Evolutionary conservation across 345 rosid genomes (phyloP).

Genomic region (Lepidium sativum): DNA sequence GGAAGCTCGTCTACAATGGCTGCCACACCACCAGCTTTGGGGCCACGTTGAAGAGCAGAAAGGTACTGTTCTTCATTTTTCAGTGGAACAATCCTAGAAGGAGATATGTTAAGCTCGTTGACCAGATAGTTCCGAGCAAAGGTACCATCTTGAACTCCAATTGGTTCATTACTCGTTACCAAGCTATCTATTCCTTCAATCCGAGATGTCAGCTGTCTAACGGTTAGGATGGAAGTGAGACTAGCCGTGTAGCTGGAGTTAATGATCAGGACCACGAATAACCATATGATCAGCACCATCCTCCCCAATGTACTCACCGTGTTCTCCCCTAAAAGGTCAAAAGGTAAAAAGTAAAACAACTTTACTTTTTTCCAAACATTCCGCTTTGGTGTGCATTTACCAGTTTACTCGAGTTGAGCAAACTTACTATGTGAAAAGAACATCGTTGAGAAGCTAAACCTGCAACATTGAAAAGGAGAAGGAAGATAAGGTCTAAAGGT

Average conservation of each 20-base stretch:
- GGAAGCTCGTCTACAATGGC: conserved; percentile 97
- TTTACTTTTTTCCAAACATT: not conserved
- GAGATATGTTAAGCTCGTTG: conserved; percentile 76
- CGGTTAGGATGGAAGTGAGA: conserved; percentile 87
- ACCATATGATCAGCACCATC: conserved; percentile 81
- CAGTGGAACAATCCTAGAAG: conserved; percentile 53
- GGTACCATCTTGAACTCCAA: conserved; percentile 92
- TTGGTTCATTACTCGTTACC: conserved; percentile 54
- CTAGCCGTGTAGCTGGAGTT: conserved; percentile 99
- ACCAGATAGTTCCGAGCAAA: conserved; percentile 74
- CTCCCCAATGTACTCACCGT: conserved; percentile 82
- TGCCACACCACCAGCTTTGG: conserved; percentile 70
- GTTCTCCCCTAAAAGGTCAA: conserved; percentile 61
- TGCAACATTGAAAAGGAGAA: conserved; percentile 30
- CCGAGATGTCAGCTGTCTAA: conserved; percentile 74
- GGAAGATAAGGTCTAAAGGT: not conserved
- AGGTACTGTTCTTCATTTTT: conserved; percentile 46
- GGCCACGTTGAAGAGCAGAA: conserved; percentile 51
- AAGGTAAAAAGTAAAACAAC: not conserved
- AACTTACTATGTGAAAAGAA: conserved; percentile 91
- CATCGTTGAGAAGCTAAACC: conserved; percentile 99
- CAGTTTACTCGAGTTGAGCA: not conserved
- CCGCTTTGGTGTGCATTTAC: not conserved
- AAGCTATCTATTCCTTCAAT: conserved; percentile 80
- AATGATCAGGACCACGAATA: conserved; percentile 86